Percentiles rank a stretch among this genome's conserved stretches.
Conservation (phyloP, 1,139 yeast genomes). For the Geotrichum citri-aurantii region DNA sequence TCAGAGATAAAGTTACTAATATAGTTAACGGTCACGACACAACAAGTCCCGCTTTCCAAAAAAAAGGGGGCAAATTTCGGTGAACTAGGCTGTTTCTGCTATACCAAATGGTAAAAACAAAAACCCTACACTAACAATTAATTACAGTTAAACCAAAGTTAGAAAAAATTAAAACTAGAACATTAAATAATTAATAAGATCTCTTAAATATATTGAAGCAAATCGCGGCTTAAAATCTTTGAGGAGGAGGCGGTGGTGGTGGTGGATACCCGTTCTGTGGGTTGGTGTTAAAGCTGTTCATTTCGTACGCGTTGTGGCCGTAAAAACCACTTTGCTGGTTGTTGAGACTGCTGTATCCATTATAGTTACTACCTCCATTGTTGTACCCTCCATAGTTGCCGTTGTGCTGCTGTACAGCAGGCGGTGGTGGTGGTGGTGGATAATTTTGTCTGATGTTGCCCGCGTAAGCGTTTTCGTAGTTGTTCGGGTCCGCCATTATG, state of each 20-base stretch:
- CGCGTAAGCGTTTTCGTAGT: neutral
- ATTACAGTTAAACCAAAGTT: too few relatives aligned
- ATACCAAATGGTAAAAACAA: too few relatives aligned
- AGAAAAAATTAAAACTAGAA: too few relatives aligned
- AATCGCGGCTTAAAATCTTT: neutral
- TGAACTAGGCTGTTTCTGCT: too few relatives aligned
- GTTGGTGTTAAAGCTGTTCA: neutral
- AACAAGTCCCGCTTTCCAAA: too few relatives aligned
- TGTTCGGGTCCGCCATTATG: slow-evolving; percentile 6
- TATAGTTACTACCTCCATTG: neutral
- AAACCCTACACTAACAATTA: too few relatives aligned
- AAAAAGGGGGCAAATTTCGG: too few relatives aligned
- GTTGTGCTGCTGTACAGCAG: neutral
- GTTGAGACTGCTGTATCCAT: neutral
- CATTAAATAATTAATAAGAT: too few relatives aligned
- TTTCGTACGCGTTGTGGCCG: slow-evolving; percentile 2
- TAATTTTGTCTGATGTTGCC: slow-evolving; percentile 5
- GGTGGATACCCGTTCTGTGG: slow-evolving; percentile 2
- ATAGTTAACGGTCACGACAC: too few relatives aligned
- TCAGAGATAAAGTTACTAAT: too few relatives aligned
- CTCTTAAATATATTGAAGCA: neutral
- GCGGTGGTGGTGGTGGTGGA: slow-evolving; percentile 16
- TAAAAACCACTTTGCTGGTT: neutral
- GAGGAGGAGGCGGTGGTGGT: slow-evolving; percentile 9
- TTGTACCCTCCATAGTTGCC: neutral